Conservation (phyloP, 208 protist genomes). For the Angomonas ambiguus region DNA sequence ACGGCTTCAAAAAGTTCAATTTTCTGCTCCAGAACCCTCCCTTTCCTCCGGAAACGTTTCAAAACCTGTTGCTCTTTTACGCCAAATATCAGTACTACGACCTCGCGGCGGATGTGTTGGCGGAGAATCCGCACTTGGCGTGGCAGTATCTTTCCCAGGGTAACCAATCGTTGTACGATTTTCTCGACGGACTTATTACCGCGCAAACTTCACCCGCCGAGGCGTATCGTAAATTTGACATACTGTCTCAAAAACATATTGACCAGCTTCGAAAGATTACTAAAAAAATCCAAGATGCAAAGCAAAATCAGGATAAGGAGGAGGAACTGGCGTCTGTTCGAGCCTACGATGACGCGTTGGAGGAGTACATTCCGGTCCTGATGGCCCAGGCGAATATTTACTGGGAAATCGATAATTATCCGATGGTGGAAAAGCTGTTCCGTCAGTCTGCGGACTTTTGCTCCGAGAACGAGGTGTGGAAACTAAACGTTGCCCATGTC, state of each 20-base stretch:
- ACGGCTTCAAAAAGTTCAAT: conserved; percentile 95
- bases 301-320: conserved; percentile 83
- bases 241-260: conserved; percentile 92
- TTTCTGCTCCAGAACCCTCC: conserved; percentile 94
- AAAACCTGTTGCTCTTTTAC: conserved; percentile 96
- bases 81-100: conserved; percentile 96
- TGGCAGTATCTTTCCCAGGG: conserved; percentile 92
- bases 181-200: conserved; percentile 94
- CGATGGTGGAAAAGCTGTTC: conserved; percentile 93
- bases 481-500: conserved; percentile 96
- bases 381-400: conserved; percentile 97
- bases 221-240: conserved; percentile 96
- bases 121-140: conserved; percentile 93
- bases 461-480: conserved; percentile 96
- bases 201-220: conserved; percentile 93
- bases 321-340: conserved; percentile 77
- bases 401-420: conserved; percentile 97
- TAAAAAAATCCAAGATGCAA: conserved; percentile 94
- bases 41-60: conserved; percentile 96
- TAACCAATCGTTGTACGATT: conserved; percentile 93
- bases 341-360: conserved; percentile 91
- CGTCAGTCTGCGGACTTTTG: conserved; percentile 95
- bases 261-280: conserved; percentile 93
- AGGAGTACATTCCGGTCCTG: conserved; percentile 95
- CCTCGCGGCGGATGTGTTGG: conserved; percentile 94